Evolutionary conservation across 176 grass and related monocot genomes (phyloP).

Genomic region (Zea mays): Zm-B73-REFERENCE-NAM-5.0 NC_050101.1:157472501-157473000

Average conservation of each 20-base stretch:
- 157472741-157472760: no score
- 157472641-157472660: no score
- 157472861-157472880: constrained; percentile 46
- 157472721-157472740: no score
- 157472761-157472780: no score
- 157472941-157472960: constrained; percentile 88
- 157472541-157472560: neutral
- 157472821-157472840: neutral
- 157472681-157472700: no score
- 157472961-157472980: constrained; percentile 82
- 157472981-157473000: constrained; percentile 97
- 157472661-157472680: no score
- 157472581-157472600: neutral
- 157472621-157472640: neutral
- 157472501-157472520: neutral
- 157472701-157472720: no score
- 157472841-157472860: neutral
- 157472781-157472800: no score
- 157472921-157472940: constrained; percentile 88
- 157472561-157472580: neutral
- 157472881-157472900: constrained; percentile 98
- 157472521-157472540: neutral
- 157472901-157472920: constrained; percentile 85
- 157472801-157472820: neutral
- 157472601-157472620: neutral